Evolutionary conservation across 192 early-diverging fungal species (phyloP).

Genomic region (Haplosporangium gracile): DNA sequence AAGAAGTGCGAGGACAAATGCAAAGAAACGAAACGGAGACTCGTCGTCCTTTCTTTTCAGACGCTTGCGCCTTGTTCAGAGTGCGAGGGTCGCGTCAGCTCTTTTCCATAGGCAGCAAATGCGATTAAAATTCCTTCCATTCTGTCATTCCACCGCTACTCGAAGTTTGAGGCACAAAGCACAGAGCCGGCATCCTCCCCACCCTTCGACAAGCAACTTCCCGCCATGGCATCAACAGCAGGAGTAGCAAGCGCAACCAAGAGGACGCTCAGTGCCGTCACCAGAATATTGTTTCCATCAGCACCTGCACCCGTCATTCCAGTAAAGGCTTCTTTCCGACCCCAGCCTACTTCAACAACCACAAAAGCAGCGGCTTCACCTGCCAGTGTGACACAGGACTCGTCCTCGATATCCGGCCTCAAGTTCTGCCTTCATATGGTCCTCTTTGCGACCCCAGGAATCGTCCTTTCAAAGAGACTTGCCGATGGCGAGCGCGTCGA

Average conservation of each 20-base stretch:
- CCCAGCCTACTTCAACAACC: background rate
- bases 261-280: conserved; percentile 13
- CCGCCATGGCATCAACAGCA: conserved; percentile 8
- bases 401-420: conserved; percentile 44
- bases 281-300: conserved; percentile 16
- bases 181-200: background rate
- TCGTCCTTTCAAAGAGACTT: conserved; percentile 41
- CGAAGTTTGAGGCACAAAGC: background rate
- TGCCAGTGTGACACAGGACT: background rate
- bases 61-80: background rate
- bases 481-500: conserved; percentile 42
- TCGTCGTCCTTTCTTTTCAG: background rate
- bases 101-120: background rate
- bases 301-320: background rate
- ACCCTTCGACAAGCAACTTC: background rate
- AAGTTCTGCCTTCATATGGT: conserved; percentile 54
- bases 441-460: conserved; percentile 36
- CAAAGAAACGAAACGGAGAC: background rate
- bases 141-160: conserved; percentile 7
- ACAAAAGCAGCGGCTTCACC: background rate
- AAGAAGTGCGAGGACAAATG: background rate
- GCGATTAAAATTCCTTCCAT: background rate
- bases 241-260: conserved; percentile 3
- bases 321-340: conserved; percentile 18
- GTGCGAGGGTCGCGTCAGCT: conserved; percentile 12